A percentile compares a stretch with the other conserved stretches of the same genome.
These are phyloP conservation scores for Dichotomopilus funicola DNA, from an alignment of 2,329 filamentous ascomycete species.

Conservation along the genomic window DNA sequence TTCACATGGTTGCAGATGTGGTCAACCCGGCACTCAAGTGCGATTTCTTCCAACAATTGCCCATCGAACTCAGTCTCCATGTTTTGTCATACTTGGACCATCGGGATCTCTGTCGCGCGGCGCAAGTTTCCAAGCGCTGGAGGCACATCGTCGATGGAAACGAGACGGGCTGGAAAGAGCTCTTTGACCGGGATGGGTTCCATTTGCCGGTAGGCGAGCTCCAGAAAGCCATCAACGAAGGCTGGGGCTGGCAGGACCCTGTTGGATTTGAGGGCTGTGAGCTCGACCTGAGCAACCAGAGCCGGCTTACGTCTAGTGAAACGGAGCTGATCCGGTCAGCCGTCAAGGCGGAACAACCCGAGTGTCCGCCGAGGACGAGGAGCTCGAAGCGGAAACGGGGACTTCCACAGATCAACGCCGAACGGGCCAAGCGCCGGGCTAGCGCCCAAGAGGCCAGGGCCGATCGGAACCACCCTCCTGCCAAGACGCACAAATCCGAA, in stretches of 20 bases:
- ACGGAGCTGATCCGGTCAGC: conserved; percentile 40
- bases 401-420: conserved; percentile 38
- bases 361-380: conserved; percentile 36
- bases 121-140: conserved; percentile 93
- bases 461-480: conserved; percentile 35
- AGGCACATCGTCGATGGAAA: conserved; percentile 84
- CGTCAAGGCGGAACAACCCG: conserved; percentile 36
- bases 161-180: conserved; percentile 91
- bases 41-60: conserved; percentile 80
- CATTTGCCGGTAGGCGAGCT: conserved; percentile 73
- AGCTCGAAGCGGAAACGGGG: conserved; percentile 52
- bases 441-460: conserved; percentile 43
- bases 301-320: conserved; percentile 47
- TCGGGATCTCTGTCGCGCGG: conserved; percentile 78
- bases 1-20: conserved; percentile 82
- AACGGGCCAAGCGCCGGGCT: conserved; percentile 49
- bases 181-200: conserved; percentile 81
- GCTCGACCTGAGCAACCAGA: conserved; percentile 63
- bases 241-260: conserved; percentile 97
- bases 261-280: conserved; percentile 69
- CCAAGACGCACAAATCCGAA: conserved; percentile 56
- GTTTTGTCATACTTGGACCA: conserved; percentile 82
- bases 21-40: conserved; percentile 94
- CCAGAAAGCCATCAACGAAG: conserved; percentile 76
- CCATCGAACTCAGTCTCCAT: conserved; percentile 79